These are phyloP conservation scores for Phaeoacremonium minimum DNA, from an alignment of 2,329 filamentous ascomycete species.

Conservation along the genomic window DNA sequence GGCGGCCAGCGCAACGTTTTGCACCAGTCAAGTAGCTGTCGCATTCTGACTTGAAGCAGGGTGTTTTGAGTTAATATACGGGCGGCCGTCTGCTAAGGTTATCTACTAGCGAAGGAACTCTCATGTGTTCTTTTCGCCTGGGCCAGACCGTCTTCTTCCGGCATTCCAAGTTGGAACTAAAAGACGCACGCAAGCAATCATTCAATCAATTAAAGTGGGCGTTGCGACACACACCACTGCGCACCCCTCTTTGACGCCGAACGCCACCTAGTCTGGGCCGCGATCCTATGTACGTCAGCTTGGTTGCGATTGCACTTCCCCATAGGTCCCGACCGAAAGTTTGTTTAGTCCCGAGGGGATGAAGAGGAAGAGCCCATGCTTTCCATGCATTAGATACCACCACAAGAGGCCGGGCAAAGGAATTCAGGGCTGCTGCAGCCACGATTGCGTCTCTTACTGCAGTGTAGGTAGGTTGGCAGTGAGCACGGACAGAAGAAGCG, in stretches of 20 bases:
- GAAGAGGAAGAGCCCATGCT: too few species aligned
- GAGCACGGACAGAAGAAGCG: too few species aligned
- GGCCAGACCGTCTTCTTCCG: too few species aligned
- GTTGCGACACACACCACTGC: neutral
- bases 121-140: too few species aligned
- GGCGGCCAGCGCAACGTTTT: conserved; percentile 8
- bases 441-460: too few species aligned
- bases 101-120: conserved; percentile 1
- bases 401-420: too few species aligned
- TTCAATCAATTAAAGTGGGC: neutral
- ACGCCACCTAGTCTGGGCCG: neutral
- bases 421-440: too few species aligned
- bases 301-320: neutral
- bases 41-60: conserved; percentile 15
- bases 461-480: too few species aligned
- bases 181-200: neutral
- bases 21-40: conserved; percentile 17
- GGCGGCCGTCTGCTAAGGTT: conserved; percentile 3
- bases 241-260: neutral
- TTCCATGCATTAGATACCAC: too few species aligned
- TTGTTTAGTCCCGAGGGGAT: too few species aligned
- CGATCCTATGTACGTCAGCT: neutral
- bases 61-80: conserved; percentile 18
- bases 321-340: too few species aligned
- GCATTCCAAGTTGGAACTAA: neutral